A percentile compares a stretch with the other conserved stretches of the same genome.
These are phyloP conservation scores for Thelephora terrestris DNA, from an alignment of 1,284 basidiomycete species.

Conservation along the genomic window DNA sequence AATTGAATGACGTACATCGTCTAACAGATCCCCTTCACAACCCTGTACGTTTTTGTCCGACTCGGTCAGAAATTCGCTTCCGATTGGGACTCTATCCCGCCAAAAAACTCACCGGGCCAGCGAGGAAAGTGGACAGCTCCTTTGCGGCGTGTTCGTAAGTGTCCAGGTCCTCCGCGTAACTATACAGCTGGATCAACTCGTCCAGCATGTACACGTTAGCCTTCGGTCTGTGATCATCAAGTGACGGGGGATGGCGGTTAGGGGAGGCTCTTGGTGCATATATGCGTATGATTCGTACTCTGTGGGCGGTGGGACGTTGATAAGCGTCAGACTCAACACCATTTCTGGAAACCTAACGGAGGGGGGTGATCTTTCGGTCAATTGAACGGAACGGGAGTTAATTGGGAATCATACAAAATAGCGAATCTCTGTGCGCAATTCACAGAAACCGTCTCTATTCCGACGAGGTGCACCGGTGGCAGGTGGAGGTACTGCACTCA, in stretches of 20 bases:
- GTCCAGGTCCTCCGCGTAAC: conserved; percentile 55
- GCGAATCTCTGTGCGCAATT: conserved; percentile 50
- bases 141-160: conserved; percentile 54
- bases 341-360: conserved; percentile 55
- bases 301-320: conserved; percentile 55
- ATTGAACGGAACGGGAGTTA: neutral
- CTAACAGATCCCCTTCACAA: conserved; percentile 43
- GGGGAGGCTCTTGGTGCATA: neutral
- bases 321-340: conserved; percentile 55
- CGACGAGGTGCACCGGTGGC: conserved; percentile 60
- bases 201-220: conserved; percentile 50
- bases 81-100: neutral
- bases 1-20: conserved; percentile 34
- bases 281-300: conserved; percentile 37
- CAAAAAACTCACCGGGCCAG: conserved; percentile 36
- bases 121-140: conserved; percentile 43
- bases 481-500: conserved; percentile 42
- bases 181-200: conserved; percentile 54
- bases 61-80: neutral
- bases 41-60: conserved; percentile 24
- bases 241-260: neutral
- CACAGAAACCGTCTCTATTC: conserved; percentile 45
- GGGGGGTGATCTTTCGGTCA: neutral
- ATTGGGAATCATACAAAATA: conserved; percentile 31
- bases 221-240: conserved; percentile 33